phyloP scores from a whole-genome alignment of 768 basidiomycete genomes.

The Rhizopogon vesiculosus region DNA sequence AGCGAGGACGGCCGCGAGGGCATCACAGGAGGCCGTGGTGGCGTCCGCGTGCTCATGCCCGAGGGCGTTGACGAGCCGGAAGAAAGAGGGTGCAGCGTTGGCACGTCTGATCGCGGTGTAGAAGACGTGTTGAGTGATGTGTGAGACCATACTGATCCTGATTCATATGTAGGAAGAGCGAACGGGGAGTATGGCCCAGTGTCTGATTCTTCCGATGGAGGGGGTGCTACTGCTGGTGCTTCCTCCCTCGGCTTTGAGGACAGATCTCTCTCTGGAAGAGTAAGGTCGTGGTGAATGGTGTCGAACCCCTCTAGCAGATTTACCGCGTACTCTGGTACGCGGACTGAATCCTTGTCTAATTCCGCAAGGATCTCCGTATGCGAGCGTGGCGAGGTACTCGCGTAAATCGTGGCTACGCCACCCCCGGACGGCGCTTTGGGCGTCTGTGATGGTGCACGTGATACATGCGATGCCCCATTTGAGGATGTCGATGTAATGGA shows the following conservation, averaged over 20 bases:
- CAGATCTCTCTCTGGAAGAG: slow-evolving; percentile 27
- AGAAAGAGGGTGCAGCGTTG: slow-evolving; percentile 24
- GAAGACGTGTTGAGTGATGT: slow-evolving; percentile 16
- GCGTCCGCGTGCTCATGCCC: slow-evolving; percentile 26
- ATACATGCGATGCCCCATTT: slow-evolving; percentile 7
- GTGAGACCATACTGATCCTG: slow-evolving; percentile 15
- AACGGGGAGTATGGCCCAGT: slow-evolving; percentile 28
- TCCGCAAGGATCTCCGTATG: slow-evolving; percentile 33
- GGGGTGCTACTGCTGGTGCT: slow-evolving; percentile 18
- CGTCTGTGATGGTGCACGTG: neutral
- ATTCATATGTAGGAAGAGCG: slow-evolving; percentile 21
- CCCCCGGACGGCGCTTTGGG: slow-evolving; percentile 9
- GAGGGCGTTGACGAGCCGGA: slow-evolving; percentile 26
- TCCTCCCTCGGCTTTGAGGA: slow-evolving; percentile 26
- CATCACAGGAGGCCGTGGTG: slow-evolving; percentile 14
- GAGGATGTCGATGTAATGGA: slow-evolving; percentile 23
- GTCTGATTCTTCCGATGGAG: slow-evolving; percentile 29
- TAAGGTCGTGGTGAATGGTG: slow-evolving; percentile 27
- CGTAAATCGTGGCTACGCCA: slow-evolving; percentile 35
- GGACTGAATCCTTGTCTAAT: slow-evolving; percentile 27
- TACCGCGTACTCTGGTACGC: slow-evolving; percentile 41
- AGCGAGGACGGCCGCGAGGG: slow-evolving; percentile 24
- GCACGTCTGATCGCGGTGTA: slow-evolving; percentile 16
- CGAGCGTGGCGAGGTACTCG: slow-evolving; percentile 26
- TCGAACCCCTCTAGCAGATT: slow-evolving; percentile 41